A percentile compares a stretch with the other conserved stretches of the same genome.
Conservation (phyloP, 345 rosid species). For the Linum tenue region DNA sequence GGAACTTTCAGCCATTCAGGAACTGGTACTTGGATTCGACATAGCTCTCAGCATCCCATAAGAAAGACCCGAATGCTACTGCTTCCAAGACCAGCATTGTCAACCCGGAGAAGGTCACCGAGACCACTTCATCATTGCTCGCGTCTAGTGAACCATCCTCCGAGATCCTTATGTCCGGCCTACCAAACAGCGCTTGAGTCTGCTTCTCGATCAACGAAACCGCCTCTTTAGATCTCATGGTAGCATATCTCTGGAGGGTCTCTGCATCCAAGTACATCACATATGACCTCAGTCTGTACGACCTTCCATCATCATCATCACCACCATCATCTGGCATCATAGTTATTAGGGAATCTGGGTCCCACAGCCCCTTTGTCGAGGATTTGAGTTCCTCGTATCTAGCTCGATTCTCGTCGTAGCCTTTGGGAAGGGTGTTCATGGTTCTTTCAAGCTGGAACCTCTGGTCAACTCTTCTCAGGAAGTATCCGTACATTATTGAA, state of each 20-base stretch:
- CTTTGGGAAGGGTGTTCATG: conserved; percentile 74
- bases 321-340: conserved; percentile 37
- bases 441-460: conserved; percentile 80
- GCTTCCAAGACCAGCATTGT: conserved; percentile 88
- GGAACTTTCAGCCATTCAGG: conserved; percentile 34
- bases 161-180: conserved; percentile 59
- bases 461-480: conserved; percentile 83
- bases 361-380: conserved; percentile 49
- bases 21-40: conserved; percentile 75
- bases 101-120: conserved; percentile 58
- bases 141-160: conserved; percentile 76
- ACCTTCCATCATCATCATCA: conserved; percentile 25
- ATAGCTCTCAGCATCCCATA: conserved; percentile 85
- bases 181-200: conserved; percentile 80
- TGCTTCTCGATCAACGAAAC: conserved; percentile 76
- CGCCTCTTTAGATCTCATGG: conserved; percentile 83
- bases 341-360: conserved; percentile 59
- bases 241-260: conserved; percentile 86
- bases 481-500: conserved; percentile 83
- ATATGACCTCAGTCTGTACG: conserved; percentile 57
- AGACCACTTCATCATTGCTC: conserved; percentile 47
- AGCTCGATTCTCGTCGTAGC: conserved; percentile 29
- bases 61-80: conserved; percentile 76
- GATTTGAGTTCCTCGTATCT: conserved; percentile 35
- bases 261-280: conserved; percentile 79